phyloP scores from a whole-genome alignment of 768 basidiomycete species.

The Pholiota molesta region DNA sequence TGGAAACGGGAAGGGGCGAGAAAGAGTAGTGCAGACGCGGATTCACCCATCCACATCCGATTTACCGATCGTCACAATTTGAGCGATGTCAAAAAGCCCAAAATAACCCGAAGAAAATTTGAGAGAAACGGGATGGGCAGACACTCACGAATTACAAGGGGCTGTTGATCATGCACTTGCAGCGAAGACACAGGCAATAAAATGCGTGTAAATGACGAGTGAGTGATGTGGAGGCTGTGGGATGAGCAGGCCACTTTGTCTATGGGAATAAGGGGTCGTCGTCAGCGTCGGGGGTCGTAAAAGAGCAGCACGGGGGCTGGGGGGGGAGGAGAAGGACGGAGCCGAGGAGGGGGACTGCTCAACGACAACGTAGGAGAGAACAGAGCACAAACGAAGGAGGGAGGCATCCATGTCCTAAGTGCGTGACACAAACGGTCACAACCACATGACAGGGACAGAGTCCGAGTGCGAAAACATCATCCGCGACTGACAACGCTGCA shows the following conservation, averaged over 20 bases:
- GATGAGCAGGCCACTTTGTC: conserved; percentile 26
- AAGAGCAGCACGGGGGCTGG: conserved; percentile 24
- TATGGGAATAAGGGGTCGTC: conserved; percentile 34
- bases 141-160: conserved; percentile 21
- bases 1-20: conserved; percentile 8
- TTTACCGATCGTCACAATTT: conserved; percentile 22
- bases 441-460: conserved; percentile 6
- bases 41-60: conserved; percentile 10
- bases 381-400: conserved; percentile 32
- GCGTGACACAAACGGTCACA: conserved; percentile 20
- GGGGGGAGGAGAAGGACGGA: conserved; percentile 25
- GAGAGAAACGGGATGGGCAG: conserved; percentile 2
- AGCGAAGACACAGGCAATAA: conserved; percentile 20
- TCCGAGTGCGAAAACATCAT: conserved; percentile 9
- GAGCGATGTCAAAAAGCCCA: conserved; percentile 3
- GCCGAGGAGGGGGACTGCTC: conserved; percentile 42
- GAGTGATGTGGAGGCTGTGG: conserved; percentile 16
- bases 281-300: conserved; percentile 52
- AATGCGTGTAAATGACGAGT: conserved; percentile 19
- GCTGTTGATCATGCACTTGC: conserved; percentile 19
- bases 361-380: conserved; percentile 39
- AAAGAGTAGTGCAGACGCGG: conserved; percentile 7
- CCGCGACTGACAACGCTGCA: not conserved
- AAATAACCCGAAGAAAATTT: conserved; percentile 8
- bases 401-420: conserved; percentile 26